Percentiles rank a stretch among this genome's conserved stretches.
Conservation (phyloP, 768 basidiomycete species). For the Boletus rex-veris region DNA sequence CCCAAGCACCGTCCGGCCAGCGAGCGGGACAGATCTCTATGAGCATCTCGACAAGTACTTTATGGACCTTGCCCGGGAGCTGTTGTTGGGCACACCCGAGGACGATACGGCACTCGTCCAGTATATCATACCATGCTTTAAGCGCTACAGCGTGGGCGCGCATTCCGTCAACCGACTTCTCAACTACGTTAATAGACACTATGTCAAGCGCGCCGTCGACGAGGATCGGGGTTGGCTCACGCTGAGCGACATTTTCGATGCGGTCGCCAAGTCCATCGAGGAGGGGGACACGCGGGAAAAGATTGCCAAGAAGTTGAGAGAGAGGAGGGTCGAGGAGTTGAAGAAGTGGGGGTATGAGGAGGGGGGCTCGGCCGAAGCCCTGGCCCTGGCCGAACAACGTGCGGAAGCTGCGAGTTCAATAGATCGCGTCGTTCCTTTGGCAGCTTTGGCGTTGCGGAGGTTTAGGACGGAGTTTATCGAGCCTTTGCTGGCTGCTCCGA, state of each 20-base stretch:
- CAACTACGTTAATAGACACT: slow-evolving; percentile 69
- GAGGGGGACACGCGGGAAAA: slow-evolving; percentile 57
- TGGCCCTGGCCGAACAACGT: slow-evolving; percentile 60
- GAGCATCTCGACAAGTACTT: slow-evolving; percentile 71
- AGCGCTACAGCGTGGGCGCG: slow-evolving; percentile 65
- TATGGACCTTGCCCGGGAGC: slow-evolving; percentile 55
- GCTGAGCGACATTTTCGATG: slow-evolving; percentile 60
- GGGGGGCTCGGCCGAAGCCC: slow-evolving; percentile 43
- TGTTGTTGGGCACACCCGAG: slow-evolving; percentile 58
- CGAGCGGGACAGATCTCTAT: slow-evolving; percentile 68
- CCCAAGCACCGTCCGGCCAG: slow-evolving; percentile 16
- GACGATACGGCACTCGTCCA: slow-evolving; percentile 65
- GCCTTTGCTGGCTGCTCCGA: slow-evolving; percentile 65
- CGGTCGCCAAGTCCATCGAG: slow-evolving; percentile 49
- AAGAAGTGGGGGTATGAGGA: slow-evolving; percentile 68
- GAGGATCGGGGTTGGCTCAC: slow-evolving; percentile 79
- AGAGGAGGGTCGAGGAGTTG: slow-evolving; percentile 59
- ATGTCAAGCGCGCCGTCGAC: slow-evolving; percentile 72
- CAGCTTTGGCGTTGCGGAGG: slow-evolving; percentile 63
- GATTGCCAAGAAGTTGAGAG: slow-evolving; percentile 54
- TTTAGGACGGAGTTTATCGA: slow-evolving; percentile 74
- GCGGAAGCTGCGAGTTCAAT: slow-evolving; percentile 70
- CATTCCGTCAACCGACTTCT: slow-evolving; percentile 68
- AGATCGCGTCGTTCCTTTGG: slow-evolving; percentile 63
- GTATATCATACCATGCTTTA: slow-evolving; percentile 69